A percentile compares a stretch with the other conserved stretches of the same genome.
Conservation (phyloP, 768 basidiomycete species). For the Amanita polypyramis region DNA sequence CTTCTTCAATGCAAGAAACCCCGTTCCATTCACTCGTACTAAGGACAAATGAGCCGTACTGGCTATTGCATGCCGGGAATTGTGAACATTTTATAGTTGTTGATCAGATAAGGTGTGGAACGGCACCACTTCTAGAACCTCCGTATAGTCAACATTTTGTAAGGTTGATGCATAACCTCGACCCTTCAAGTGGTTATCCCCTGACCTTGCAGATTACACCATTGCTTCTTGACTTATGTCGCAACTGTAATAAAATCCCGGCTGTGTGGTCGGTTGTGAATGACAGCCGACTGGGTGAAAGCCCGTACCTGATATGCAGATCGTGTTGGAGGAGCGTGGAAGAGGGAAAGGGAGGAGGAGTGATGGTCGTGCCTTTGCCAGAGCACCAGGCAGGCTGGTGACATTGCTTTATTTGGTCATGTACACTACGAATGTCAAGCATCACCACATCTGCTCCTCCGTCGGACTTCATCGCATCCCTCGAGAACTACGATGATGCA, state of each 20-base stretch:
- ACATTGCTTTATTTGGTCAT: conserved; percentile 11
- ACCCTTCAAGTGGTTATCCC: conserved; percentile 52
- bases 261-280: conserved; percentile 58
- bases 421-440: conserved; percentile 7
- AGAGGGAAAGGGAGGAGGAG: conserved; percentile 29
- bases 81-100: conserved; percentile 75
- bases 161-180: conserved; percentile 51
- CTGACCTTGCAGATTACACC: conserved; percentile 59
- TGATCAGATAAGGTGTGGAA: conserved; percentile 56
- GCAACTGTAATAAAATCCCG: conserved; percentile 60
- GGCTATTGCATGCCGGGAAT: conserved; percentile 70
- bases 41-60: conserved; percentile 68
- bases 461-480: conserved; percentile 37
- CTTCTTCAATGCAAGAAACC: conserved; percentile 36
- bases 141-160: conserved; percentile 2
- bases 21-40: conserved; percentile 43
- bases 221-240: conserved; percentile 49
- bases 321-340: conserved; percentile 73
- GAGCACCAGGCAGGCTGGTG: conserved; percentile 17
- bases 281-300: conserved; percentile 69
- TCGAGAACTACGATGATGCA: conserved; percentile 40
- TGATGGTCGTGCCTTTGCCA: conserved; percentile 45
- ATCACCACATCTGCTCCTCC: conserved; percentile 26
- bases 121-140: background rate
- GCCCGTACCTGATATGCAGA: conserved; percentile 62